These are phyloP conservation scores for Termitomyces sp. DNA, from an alignment of 768 basidiomycete species.

Conservation along the genomic window DNA sequence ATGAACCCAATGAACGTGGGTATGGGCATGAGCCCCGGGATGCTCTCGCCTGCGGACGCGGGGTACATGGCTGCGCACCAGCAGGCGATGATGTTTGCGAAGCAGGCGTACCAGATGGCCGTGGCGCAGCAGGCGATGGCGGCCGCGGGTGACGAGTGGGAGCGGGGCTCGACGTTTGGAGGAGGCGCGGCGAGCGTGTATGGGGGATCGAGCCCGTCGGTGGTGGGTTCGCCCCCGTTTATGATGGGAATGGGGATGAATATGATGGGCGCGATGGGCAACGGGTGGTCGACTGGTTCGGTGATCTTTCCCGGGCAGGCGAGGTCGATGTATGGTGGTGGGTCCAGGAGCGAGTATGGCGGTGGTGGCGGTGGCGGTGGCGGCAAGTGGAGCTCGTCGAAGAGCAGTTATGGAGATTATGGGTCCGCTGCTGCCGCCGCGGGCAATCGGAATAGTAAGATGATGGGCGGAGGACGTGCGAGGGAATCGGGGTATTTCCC, in stretches of 20 bases:
- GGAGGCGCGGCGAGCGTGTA: constrained; percentile 35
- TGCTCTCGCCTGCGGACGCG: constrained; percentile 45
- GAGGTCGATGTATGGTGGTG: constrained; percentile 55
- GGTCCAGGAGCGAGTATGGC: constrained; percentile 62
- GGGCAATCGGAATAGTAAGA: constrained; percentile 18
- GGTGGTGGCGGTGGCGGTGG: constrained; percentile 34
- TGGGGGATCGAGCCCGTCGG: constrained; percentile 30
- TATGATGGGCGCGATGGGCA: constrained; percentile 26
- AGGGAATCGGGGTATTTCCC: constrained; percentile 39
- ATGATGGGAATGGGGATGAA: constrained; percentile 24
- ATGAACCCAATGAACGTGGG: constrained; percentile 15
- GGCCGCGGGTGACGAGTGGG: constrained; percentile 89
- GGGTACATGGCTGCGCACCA: constrained; percentile 71
- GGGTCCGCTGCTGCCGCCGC: constrained; percentile 42
- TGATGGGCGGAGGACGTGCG: constrained; percentile 8
- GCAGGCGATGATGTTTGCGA: constrained; percentile 81
- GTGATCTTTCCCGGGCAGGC: constrained; percentile 44
- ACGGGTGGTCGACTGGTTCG: constrained; percentile 41
- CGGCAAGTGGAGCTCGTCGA: constrained; percentile 44
- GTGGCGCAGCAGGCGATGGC: constrained; percentile 89
- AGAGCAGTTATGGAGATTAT: constrained; percentile 71
- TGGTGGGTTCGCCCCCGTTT: constrained; percentile 29
- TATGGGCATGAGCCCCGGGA: constrained; percentile 25
- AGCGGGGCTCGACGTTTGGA: constrained; percentile 54
- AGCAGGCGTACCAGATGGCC: constrained; percentile 87